Evolutionary conservation across 192 early-diverging fungal genomes (phyloP).

Genomic region (Linnemannia schmuckeri): DNA sequence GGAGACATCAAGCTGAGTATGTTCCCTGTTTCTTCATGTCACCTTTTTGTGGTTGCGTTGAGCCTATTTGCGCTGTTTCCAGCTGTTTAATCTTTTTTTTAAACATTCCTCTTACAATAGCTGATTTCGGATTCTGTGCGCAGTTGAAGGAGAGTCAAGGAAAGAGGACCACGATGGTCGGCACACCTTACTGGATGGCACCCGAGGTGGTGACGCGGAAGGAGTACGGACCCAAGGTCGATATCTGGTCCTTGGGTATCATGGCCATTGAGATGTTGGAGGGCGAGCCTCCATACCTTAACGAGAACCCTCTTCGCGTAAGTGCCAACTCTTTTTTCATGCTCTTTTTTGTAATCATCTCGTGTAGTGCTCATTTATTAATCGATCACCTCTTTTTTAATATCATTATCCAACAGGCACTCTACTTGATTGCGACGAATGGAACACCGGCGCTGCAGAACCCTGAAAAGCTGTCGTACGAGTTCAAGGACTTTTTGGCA

Average conservation of each 20-base stretch:
- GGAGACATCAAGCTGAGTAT: conserved; percentile 81
- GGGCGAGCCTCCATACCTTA: conserved; percentile 96
- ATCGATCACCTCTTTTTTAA: not conserved
- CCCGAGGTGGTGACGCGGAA: conserved; percentile 95
- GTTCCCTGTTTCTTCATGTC: conserved; percentile 23
- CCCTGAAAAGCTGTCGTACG: conserved; percentile 77
- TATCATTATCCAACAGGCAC: conserved; percentile 62
- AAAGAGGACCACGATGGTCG: conserved; percentile 85
- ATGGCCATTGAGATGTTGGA: conserved; percentile 99
- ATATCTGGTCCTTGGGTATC: conserved; percentile 98
- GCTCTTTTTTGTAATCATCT: too few species aligned
- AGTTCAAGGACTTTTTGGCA: conserved; percentile 87
- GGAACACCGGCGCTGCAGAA: conserved; percentile 91
- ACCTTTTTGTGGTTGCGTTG: not conserved
- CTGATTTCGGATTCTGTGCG: conserved; percentile 93
- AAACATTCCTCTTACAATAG: conserved; percentile 48
- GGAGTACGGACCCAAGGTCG: conserved; percentile 93
- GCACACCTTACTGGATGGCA: conserved; percentile 98
- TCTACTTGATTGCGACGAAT: conserved; percentile 95
- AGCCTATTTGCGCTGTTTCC: not conserved
- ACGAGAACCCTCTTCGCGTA: conserved; percentile 89
- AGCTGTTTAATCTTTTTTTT: not conserved
- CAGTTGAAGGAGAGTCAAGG: conserved; percentile 72
- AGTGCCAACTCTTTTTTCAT: not conserved
- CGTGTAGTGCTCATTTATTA: too few species aligned